Evolutionary conservation across 257 asterid species (phyloP).

Genomic region (Solanum etuberosum): DNA sequence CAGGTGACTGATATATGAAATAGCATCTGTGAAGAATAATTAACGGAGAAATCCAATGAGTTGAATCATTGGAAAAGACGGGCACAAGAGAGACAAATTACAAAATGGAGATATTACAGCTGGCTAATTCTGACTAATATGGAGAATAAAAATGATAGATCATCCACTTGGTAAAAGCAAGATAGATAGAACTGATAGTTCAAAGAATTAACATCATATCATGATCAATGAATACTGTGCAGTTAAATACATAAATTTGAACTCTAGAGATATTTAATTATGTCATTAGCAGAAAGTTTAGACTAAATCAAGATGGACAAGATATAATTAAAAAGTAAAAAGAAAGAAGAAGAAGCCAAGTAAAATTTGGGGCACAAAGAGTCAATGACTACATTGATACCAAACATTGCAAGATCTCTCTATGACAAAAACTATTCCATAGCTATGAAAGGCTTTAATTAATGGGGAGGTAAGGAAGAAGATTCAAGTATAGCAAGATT

Average conservation of each 20-base stretch:
- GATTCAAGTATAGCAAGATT: not conserved
- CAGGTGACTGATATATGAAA: not conserved
- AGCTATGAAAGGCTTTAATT: not conserved
- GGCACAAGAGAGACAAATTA: not conserved
- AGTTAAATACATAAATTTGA: not conserved
- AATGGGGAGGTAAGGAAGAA: not conserved
- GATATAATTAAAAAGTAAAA: not conserved
- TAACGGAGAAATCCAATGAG: not conserved
- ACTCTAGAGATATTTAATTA: not conserved
- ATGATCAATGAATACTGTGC: not conserved
- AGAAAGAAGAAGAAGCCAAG: not conserved
- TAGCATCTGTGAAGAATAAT: not conserved
- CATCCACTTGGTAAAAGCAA: not conserved
- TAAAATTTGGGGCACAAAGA: not conserved
- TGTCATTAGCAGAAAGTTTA: not conserved
- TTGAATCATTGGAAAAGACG: not conserved
- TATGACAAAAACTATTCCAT: not conserved
- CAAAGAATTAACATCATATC: not conserved
- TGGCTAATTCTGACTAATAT: not conserved
- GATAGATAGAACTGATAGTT: not conserved
- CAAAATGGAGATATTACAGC: not conserved
- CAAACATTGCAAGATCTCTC: not conserved
- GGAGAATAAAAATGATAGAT: not conserved
- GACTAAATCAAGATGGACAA: not conserved
- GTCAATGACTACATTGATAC: not conserved